Conservation (phyloP, 805 yeast genomes). For the Kazachstania psychrophila region DNA sequence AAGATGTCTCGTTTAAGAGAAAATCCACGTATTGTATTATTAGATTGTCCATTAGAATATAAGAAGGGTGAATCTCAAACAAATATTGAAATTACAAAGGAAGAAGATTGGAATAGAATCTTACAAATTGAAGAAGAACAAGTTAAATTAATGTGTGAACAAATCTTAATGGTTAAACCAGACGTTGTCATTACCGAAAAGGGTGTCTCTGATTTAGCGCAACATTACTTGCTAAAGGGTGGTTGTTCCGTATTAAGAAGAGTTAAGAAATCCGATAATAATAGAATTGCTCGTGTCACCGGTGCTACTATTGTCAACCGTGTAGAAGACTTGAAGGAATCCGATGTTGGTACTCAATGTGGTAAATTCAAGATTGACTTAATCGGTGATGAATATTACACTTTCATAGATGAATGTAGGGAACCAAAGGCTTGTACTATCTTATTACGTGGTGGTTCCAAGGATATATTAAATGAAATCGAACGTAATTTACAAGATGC, state of each 20-base stretch:
- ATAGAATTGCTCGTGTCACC: conserved; percentile 92
- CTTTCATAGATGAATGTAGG: conserved; percentile 70
- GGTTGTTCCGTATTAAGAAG: conserved; percentile 90
- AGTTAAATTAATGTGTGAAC: conserved; percentile 77
- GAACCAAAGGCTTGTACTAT: conserved; percentile 92
- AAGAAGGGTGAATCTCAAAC: conserved; percentile 99
- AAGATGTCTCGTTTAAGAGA: conserved; percentile 86
- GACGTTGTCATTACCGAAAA: conserved; percentile 94
- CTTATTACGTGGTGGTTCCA: conserved; percentile 89
- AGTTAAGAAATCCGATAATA: conserved; percentile 90
- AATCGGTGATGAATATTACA: conserved; percentile 95
- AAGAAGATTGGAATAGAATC: conserved; percentile 91
- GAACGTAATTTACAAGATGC: conserved; percentile 98
- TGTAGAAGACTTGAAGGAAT: conserved; percentile 84
- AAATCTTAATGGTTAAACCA: conserved; percentile 75
- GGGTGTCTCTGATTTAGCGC: conserved; percentile 97
- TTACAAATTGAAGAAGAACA: conserved; percentile 97
- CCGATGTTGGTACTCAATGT: conserved; percentile 82
- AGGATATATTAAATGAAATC: conserved; percentile 90
- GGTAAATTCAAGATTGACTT: conserved; percentile 87
- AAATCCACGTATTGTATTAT: conserved; percentile 78
- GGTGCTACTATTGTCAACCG: conserved; percentile 97
- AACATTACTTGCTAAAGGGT: conserved; percentile 88
- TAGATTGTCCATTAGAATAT: conserved; percentile 96
- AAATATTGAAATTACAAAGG: conserved; percentile 91